These are phyloP conservation scores for Blepharisma japonicum DNA, from an alignment of 73 alveolate species.

Conservation along the genomic window DNA sequence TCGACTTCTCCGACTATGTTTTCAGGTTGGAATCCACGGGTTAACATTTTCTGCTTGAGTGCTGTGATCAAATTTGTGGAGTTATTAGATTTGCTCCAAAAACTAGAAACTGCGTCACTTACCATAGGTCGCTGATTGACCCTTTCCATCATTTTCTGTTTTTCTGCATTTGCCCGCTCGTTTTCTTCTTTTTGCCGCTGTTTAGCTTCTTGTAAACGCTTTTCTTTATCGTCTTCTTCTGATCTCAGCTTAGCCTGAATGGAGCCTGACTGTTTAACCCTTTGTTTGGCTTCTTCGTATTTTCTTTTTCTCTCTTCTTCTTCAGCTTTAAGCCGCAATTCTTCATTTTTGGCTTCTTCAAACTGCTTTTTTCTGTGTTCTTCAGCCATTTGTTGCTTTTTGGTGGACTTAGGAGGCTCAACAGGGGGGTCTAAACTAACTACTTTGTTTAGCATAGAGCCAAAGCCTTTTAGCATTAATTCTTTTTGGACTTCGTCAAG, in stretches of 20 bases:
- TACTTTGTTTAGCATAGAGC: constrained; percentile 50
- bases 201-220: not conserved
- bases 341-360: constrained; percentile 68
- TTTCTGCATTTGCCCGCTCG: not conserved
- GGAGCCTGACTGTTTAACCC: no score
- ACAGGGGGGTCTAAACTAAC: constrained; percentile 40
- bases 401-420: constrained; percentile 45
- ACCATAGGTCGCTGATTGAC: not conserved
- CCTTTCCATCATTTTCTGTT: not conserved
- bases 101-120: not conserved
- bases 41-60: constrained; percentile 16
- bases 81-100: not conserved
- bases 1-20: not conserved
- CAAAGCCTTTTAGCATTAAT: constrained; percentile 47
- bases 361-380: constrained; percentile 51
- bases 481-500: constrained; percentile 55
- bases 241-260: no score
- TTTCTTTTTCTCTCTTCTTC: constrained; percentile 42
- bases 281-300: constrained; percentile 66
- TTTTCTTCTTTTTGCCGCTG: not conserved
- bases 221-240: not conserved
- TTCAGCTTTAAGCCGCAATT: constrained; percentile 60
- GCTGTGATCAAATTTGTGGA: not conserved
- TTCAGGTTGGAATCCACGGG: not conserved
- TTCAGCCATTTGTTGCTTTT: constrained; percentile 65